These are phyloP conservation scores for Chlorella sp. DNA, from an alignment of 139 green algal species.

Conservation along the genomic window DNA sequence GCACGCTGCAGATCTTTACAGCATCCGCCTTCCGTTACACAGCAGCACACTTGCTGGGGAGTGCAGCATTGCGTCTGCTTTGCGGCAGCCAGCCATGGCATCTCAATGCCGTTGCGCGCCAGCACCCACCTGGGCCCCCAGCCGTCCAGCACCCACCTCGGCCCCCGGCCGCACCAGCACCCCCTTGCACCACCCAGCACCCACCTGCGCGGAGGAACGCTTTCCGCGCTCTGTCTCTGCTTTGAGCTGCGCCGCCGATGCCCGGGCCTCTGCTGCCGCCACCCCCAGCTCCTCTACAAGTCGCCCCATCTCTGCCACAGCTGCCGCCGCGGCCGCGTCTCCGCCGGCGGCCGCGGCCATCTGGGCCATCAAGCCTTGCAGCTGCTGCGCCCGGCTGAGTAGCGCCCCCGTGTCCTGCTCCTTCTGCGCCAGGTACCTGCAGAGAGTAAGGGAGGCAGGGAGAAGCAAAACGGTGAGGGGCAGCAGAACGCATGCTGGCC, in stretches of 20 bases:
- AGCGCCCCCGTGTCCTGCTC: conserved; percentile 46
- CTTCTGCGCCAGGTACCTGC: conserved; percentile 70
- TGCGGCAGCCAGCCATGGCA: no score
- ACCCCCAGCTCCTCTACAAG: conserved; percentile 54
- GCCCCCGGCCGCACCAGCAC: no score
- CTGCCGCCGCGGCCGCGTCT: background rate
- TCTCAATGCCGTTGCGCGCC: no score
- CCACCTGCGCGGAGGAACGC: conserved; percentile 63
- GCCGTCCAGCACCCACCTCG: background rate
- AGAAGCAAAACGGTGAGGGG: no score
- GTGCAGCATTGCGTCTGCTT: no score
- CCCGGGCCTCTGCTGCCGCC: conserved; percentile 56
- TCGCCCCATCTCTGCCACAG: conserved; percentile 9
- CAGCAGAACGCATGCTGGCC: no score
- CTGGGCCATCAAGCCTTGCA: conserved; percentile 36
- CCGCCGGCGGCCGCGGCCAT: background rate
- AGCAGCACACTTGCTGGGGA: no score
- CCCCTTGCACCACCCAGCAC: no score
- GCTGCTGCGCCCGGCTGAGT: conserved; percentile 47
- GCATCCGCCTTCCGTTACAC: no score
- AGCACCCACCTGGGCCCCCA: background rate
- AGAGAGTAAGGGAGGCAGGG: no score
- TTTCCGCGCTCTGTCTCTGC: conserved; percentile 73
- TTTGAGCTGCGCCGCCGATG: conserved; percentile 56
- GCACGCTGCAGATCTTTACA: no score